These are phyloP conservation scores for Phylloboletellus chloephorus DNA, from an alignment of 1,284 basidiomycete species.

Conservation along the genomic window DNA sequence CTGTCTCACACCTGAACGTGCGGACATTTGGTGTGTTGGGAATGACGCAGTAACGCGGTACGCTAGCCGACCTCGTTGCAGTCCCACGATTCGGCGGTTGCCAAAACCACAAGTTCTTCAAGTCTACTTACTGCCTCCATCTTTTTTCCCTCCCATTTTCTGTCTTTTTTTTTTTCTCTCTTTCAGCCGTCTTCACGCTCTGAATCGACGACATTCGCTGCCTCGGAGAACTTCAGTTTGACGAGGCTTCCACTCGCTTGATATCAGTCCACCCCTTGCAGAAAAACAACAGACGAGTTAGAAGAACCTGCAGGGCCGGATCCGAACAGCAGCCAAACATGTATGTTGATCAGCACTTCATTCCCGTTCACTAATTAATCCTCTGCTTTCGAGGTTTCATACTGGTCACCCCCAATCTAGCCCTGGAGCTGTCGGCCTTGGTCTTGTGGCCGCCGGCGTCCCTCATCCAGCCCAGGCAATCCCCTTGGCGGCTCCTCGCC, in stretches of 20 bases:
- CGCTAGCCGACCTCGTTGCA: constrained; percentile 18
- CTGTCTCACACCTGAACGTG: not conserved
- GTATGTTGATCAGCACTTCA: constrained; percentile 38
- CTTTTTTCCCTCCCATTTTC: constrained; percentile 3
- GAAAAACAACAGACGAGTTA: constrained; percentile 54
- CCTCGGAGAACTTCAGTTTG: constrained; percentile 17
- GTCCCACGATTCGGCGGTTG: constrained; percentile 27
- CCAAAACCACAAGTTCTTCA: no score
- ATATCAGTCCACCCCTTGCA: constrained; percentile 43
- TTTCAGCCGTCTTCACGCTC: constrained; percentile 15
- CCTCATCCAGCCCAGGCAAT: constrained; percentile 28
- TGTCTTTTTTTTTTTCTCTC: constrained; percentile 7
- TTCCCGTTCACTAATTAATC: constrained; percentile 7
- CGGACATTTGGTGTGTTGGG: not conserved
- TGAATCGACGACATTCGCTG: constrained; percentile 18
- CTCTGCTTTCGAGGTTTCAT: constrained; percentile 48
- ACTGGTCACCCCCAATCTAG: constrained; percentile 53
- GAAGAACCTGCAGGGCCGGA: constrained; percentile 34
- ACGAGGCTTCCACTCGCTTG: constrained; percentile 33
- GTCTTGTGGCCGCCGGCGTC: constrained; percentile 45
- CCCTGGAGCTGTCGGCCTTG: constrained; percentile 48
- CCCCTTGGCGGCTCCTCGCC: constrained; percentile 60
- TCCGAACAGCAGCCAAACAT: constrained; percentile 52
- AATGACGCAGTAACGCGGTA: constrained; percentile 4
- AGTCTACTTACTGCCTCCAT: not conserved